A percentile compares a stretch with the other conserved stretches of the same genome.
Conservation (phyloP, 2,329 filamentous ascomycete species). For the Tolypocladium pustulatum region DNA sequence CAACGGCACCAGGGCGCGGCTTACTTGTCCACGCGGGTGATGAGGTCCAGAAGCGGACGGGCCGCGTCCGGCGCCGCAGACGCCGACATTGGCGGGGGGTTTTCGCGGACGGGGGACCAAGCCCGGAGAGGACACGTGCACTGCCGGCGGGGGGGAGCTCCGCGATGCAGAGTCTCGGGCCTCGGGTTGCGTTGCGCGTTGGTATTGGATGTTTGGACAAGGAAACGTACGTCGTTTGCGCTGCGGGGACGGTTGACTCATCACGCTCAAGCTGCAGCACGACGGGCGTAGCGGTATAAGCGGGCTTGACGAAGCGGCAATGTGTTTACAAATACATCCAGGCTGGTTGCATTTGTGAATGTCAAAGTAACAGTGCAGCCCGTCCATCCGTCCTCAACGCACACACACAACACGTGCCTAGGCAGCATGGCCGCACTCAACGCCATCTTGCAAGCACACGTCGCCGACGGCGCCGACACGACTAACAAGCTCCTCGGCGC, state of each 20-base stretch:
- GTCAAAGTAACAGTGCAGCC: not conserved
- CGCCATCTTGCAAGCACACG: constrained; percentile 18
- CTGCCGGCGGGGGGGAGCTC: not conserved
- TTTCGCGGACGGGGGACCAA: not conserved
- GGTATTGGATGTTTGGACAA: not conserved
- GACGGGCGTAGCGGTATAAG: not conserved
- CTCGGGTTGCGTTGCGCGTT: not conserved
- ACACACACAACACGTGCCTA: no score
- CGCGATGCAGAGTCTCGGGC: not conserved
- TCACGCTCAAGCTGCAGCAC: not conserved
- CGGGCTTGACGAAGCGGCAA: not conserved
- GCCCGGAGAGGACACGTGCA: not conserved
- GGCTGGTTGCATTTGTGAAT: not conserved
- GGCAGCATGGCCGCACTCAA: constrained; percentile 15
- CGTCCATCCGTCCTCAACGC: no score
- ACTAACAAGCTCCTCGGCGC: constrained; percentile 24
- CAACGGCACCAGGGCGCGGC: no score
- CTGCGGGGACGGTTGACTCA: not conserved
- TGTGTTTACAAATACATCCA: not conserved
- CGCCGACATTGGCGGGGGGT: not conserved
- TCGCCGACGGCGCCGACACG: constrained; percentile 16
- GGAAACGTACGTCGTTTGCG: not conserved
- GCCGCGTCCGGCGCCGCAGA: not conserved
- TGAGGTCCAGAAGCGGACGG: constrained; percentile 21
- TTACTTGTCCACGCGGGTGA: constrained; percentile 32